Base-by-base conservation (phyloP, 768 basidiomycete species). In the Collybiopsis luxurians region DNA sequence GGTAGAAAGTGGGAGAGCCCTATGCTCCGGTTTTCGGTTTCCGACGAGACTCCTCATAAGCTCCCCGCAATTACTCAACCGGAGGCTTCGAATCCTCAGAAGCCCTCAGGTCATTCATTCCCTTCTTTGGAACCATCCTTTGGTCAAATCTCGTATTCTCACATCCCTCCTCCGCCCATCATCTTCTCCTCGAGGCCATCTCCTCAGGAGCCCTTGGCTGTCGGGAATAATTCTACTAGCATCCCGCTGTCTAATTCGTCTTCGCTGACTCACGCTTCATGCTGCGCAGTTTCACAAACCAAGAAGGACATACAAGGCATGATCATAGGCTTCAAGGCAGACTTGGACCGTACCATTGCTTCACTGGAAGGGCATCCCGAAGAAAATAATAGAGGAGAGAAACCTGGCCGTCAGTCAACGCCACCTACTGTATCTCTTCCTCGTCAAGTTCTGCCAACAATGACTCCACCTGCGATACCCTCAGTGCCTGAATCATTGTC, bases 11-110 rank as follows among this genome's bases (percentile, higher is more conserved):
- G 81, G 80, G 71, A 76, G 21, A 82, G 79, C 61, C 81, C 83
- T 44, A 69, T 86, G 48, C 72, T 92, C 28, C 80, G 81, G 65
- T 87, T 92, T 70, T 73, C 77, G 19, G 75, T 92, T 17, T 73
- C 74, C 55, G 86, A 88, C 57, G 80, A 77, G 62, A 73, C 69
- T 10, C 68, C 72, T 7, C 73, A 74, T 69, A 75, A 76, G 61
- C 59, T 66, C 0, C 70, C 74, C 0, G 56, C 54, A 36, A 36
- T 40, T 36, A 54, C 45, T 30, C 51, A 28, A 34, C 43, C 27
- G 9, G 49, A 24, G 24, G 45, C 56, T 13, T 54, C 52, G 36
- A 49, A 52, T 30, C 49, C 46, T n/a, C 56, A 49, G 38, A 26
- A 42, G 24, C 56, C 55, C 23, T 46, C 21, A 17, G 31, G 34